A percentile compares a stretch with the other conserved stretches of the same genome.
Evolutionary conservation across 371 early-diverging fungal genomes (phyloP).

Genomic region (Coemansia sp.): DNA sequence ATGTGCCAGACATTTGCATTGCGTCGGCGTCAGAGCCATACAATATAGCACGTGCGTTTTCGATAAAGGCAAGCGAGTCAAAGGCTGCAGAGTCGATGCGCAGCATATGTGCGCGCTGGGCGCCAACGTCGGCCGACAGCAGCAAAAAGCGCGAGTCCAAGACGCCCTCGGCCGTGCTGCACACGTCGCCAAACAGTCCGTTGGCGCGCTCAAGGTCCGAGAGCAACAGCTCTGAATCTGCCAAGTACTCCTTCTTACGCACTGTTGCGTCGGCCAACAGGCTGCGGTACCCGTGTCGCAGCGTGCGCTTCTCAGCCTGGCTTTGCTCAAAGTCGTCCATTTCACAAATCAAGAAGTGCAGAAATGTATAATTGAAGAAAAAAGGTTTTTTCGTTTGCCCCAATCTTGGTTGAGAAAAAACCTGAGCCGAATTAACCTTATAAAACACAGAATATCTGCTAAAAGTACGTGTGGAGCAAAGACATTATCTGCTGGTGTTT

Average conservation of each 20-base stretch:
- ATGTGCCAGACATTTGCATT: conserved; percentile 39
- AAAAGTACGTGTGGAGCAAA: too few relatives aligned
- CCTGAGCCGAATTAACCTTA: too few relatives aligned
- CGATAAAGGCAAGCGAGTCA: conserved; percentile 71
- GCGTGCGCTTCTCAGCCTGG: conserved; percentile 20
- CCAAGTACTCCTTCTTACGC: conserved; percentile 56
- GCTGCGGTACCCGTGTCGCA: conserved; percentile 44
- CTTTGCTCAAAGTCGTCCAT: conserved; percentile 21
- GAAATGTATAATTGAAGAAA: not conserved
- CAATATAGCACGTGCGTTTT: conserved; percentile 59
- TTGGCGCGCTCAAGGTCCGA: conserved; percentile 61
- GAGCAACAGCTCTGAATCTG: conserved; percentile 55
- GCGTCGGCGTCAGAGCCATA: conserved; percentile 52
- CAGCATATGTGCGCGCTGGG: conserved; percentile 74
- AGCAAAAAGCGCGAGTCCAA: conserved; percentile 79
- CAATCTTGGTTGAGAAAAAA: not conserved
- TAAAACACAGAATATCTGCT: too few relatives aligned
- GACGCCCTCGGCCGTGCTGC: conserved; percentile 81
- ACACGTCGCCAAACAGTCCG: conserved; percentile 59
- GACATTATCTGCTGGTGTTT: too few relatives aligned
- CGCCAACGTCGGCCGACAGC: conserved; percentile 71
- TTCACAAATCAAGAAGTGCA: not conserved
- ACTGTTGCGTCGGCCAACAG: conserved; percentile 35
- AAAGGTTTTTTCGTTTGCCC: not conserved
- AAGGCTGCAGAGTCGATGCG: conserved; percentile 68